A percentile compares a stretch with the other conserved stretches of the same genome.
Conservation (phyloP, 345 rosid genomes). For the Sisymbrium irio region DNA sequence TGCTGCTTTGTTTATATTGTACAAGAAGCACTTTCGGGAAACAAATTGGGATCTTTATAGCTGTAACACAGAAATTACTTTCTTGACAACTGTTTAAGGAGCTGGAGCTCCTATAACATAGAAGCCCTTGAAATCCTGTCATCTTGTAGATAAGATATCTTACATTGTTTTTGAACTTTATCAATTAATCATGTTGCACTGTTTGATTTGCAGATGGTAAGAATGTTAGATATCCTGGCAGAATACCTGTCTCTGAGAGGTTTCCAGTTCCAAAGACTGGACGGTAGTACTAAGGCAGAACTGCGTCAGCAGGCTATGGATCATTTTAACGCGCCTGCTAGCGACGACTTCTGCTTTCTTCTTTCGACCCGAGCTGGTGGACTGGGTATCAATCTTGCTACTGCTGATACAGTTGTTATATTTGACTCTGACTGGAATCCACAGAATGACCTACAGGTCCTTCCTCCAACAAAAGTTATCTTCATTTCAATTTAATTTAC, state of each 20-base stretch:
- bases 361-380: constrained; percentile 99
- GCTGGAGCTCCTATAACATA: neutral
- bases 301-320: constrained; percentile 99
- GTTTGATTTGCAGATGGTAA: constrained; percentile 73
- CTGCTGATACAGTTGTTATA: constrained; percentile 97
- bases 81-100: neutral
- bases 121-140: neutral
- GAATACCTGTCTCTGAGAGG: constrained; percentile 91
- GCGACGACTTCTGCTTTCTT: constrained; percentile 99
- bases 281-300: constrained; percentile 99
- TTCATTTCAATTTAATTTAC: constrained; percentile 8
- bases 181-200: constrained; percentile 11
- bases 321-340: constrained; percentile 96
- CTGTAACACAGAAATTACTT: neutral
- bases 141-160: neutral
- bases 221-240: constrained; percentile 96
- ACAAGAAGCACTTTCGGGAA: neutral
- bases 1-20: neutral
- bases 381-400: constrained; percentile 97
- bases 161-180: neutral
- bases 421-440: constrained; percentile 99
- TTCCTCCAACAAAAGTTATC: neutral
- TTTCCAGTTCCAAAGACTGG: constrained; percentile 97
- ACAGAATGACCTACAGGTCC: constrained; percentile 96
- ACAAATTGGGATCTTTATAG: neutral